Conservation (phyloP, 1,284 basidiomycete species). For the Papiliotrema terrestris region DNA sequence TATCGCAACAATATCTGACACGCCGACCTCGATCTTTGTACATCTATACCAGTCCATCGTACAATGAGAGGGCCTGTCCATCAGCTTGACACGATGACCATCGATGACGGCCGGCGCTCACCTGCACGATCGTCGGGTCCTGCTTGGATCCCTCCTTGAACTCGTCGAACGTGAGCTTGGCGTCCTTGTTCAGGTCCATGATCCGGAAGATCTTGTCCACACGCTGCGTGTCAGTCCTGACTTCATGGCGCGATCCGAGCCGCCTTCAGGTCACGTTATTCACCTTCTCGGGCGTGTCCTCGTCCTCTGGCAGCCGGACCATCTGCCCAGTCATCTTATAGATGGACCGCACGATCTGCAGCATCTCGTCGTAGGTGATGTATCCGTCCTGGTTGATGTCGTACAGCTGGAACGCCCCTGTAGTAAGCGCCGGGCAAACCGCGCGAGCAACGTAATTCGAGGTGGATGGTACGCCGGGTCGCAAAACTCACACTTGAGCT, state of each 20-base stretch:
- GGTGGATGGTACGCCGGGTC: background rate
- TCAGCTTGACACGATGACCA: background rate
- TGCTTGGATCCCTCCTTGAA: conserved; percentile 96
- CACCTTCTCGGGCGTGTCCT: conserved; percentile 98
- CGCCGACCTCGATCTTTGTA: background rate
- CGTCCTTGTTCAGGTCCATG: conserved; percentile 89
- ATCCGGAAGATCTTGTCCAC: conserved; percentile 94
- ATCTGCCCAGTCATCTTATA: conserved; percentile 99
- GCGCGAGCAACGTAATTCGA: background rate
- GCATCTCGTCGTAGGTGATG: conserved; percentile 98
- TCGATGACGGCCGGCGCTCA: conserved; percentile 38
- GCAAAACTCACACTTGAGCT: conserved; percentile 80
- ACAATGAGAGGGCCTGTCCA: conserved; percentile 54
- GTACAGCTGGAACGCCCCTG: conserved; percentile 99
- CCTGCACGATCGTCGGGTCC: conserved; percentile 97
- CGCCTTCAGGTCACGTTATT: conserved; percentile 17
- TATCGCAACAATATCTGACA: background rate
- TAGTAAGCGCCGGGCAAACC: background rate
- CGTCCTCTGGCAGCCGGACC: conserved; percentile 95
- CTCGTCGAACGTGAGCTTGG: conserved; percentile 84
- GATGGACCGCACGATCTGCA: conserved; percentile 90
- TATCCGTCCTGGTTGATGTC: conserved; percentile 97
- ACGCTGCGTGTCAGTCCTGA: conserved; percentile 56
- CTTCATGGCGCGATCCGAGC: background rate
- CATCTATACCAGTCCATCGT: conserved; percentile 54